phyloP scores from a whole-genome alignment of 306 rosid species.

The Sicyos edulis region DNA sequence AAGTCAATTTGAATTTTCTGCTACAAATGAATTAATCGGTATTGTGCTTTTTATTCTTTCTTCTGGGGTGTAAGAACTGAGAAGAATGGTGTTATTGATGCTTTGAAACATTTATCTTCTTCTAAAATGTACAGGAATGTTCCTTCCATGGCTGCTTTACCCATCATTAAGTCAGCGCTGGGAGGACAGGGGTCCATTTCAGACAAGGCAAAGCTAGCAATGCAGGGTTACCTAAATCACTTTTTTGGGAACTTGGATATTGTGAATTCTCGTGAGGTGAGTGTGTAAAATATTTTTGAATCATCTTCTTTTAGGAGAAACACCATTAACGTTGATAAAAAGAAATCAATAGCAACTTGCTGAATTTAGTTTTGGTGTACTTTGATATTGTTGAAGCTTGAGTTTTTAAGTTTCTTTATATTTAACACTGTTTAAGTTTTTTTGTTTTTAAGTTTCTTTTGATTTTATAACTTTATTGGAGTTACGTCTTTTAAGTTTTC shows the following conservation, averaged over 20 bases:
- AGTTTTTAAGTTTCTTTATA: too few relatives aligned
- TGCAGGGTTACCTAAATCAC: constrained; percentile 82
- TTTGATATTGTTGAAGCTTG: too few relatives aligned
- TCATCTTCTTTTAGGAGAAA: constrained; percentile 7
- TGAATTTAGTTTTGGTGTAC: background rate
- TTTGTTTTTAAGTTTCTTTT: too few relatives aligned
- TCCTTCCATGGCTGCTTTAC: constrained; percentile 75
- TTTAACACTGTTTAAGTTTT: too few relatives aligned
- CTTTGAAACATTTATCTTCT: constrained; percentile 12
- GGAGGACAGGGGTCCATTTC: constrained; percentile 71
- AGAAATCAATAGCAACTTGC: background rate
- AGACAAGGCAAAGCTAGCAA: constrained; percentile 67
- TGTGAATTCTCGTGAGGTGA: constrained; percentile 86
- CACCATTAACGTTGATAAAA: background rate
- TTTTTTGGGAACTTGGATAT: constrained; percentile 75
- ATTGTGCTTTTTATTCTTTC: background rate
- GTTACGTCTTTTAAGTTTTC: too few relatives aligned
- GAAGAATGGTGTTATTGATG: background rate
- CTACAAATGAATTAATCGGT: too few relatives aligned
- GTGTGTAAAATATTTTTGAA: constrained; percentile 9
- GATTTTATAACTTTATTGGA: too few relatives aligned
- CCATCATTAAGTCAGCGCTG: constrained; percentile 70
- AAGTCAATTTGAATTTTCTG: too few relatives aligned
- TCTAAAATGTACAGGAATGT: constrained; percentile 49
- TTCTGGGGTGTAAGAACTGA: background rate